Evolutionary conservation across 768 basidiomycete species (phyloP).

Genomic region (Kwoniella pini): DNA sequence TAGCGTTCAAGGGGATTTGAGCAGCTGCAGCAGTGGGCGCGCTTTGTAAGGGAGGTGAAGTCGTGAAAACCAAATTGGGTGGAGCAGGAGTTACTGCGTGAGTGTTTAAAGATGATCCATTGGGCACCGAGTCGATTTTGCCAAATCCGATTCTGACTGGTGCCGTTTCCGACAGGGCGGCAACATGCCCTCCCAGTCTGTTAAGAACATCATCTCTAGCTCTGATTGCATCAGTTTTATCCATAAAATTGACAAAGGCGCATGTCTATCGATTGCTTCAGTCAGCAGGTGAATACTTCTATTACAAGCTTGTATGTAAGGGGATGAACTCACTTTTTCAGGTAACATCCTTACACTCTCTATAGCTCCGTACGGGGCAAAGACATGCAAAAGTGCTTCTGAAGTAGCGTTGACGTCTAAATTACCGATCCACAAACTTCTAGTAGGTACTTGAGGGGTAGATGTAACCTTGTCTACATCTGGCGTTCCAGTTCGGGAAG

Average conservation of each 20-base stretch:
- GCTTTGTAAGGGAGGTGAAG: slow-evolving; percentile 17
- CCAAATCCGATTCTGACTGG: slow-evolving; percentile 98
- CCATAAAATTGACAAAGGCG: slow-evolving; percentile 98
- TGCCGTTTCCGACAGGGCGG: slow-evolving; percentile 87
- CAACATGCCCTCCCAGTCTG: slow-evolving; percentile 79
- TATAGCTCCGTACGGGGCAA: slow-evolving; percentile 94
- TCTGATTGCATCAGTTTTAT: slow-evolving; percentile 90
- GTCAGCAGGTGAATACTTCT: background rate
- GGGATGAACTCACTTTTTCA: slow-evolving; percentile 74
- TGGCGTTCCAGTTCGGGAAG: slow-evolving; percentile 47
- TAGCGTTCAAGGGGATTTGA: slow-evolving; percentile 53
- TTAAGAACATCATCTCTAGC: slow-evolving; percentile 98
- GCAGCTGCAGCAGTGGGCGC: background rate
- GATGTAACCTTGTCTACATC: slow-evolving; percentile 38
- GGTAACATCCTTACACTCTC: slow-evolving; percentile 92
- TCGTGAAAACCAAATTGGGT: slow-evolving; percentile 52
- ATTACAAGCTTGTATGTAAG: background rate
- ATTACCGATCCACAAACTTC: slow-evolving; percentile 98
- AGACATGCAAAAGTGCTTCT: slow-evolving; percentile 91
- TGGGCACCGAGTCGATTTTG: slow-evolving; percentile 93
- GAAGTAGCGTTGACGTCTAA: slow-evolving; percentile 91
- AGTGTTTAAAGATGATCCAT: slow-evolving; percentile 76
- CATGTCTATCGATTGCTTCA: slow-evolving; percentile 68
- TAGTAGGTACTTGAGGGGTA: slow-evolving; percentile 78
- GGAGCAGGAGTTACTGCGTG: slow-evolving; percentile 57